phyloP scores from a whole-genome alignment of 176 grass and related monocot species.

The Musa acuminata region DNA sequence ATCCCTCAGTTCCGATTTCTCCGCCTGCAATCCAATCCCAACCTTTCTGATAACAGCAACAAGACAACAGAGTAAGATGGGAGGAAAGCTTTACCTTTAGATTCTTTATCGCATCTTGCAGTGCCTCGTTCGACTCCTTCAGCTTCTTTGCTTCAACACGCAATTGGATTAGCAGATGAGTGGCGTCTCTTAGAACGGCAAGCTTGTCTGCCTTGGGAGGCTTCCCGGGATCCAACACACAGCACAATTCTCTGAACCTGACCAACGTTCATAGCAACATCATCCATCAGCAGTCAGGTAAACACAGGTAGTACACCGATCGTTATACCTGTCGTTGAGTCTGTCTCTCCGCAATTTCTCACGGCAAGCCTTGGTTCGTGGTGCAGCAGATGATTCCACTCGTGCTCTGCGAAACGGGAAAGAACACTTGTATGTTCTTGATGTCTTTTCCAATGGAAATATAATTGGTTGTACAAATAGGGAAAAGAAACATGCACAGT shows the following conservation, averaged over 20 bases:
- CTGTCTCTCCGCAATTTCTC: constrained; percentile 70
- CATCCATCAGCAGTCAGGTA: background rate
- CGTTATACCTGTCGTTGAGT: constrained; percentile 53
- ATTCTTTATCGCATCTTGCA: constrained; percentile 50
- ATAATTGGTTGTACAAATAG: too few species aligned
- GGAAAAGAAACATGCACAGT: too few species aligned
- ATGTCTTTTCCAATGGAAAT: too few species aligned
- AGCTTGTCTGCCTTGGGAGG: constrained; percentile 56
- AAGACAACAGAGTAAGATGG: background rate
- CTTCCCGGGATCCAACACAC: constrained; percentile 48
- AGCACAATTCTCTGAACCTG: constrained; percentile 60
- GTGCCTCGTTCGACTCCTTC: constrained; percentile 52
- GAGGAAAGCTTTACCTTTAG: constrained; percentile 42
- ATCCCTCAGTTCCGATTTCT: background rate
- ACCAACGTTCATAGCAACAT: constrained; percentile 6
- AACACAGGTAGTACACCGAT: background rate
- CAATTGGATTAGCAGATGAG: constrained; percentile 31
- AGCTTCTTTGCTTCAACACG: constrained; percentile 46
- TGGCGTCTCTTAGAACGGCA: constrained; percentile 51
- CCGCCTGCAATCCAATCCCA: background rate
- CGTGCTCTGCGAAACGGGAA: constrained; percentile 31
- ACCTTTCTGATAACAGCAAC: background rate
- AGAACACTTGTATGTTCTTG: too few species aligned
- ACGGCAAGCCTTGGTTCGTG: constrained; percentile 65
- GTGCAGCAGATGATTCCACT: constrained; percentile 31